Percentiles rank a stretch among this genome's conserved stretches.
Conservation (phyloP, 2,329 filamentous ascomycete species). For the Stemphylium lycopersici region DNA sequence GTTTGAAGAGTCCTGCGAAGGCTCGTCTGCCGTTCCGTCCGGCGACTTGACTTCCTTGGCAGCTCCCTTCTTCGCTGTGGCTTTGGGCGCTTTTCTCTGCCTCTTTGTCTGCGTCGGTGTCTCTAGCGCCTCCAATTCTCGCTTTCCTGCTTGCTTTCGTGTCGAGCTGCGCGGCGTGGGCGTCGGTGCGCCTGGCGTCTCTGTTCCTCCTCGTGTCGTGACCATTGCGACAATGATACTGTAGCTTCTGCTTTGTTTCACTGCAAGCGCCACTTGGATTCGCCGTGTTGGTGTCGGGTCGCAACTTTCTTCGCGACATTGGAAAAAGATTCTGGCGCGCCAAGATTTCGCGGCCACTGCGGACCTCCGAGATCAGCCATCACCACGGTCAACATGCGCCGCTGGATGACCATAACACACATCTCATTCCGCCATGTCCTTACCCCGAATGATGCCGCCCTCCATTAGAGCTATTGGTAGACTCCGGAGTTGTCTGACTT, state of each 20-base stretch:
- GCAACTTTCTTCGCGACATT: constrained; percentile 28
- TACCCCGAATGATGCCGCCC: constrained; percentile 18
- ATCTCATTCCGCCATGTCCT: constrained; percentile 24
- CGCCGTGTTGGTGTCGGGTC: constrained; percentile 14
- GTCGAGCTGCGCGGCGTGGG: constrained; percentile 35
- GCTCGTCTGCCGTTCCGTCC: constrained; percentile 8
- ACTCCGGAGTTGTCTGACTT: constrained; percentile 25
- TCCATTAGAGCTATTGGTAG: constrained; percentile 12
- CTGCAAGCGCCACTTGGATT: constrained; percentile 33
- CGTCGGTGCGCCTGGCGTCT: constrained; percentile 28
- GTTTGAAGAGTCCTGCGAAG: constrained; percentile 17
- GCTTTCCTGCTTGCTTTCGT: constrained; percentile 33
- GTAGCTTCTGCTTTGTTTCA: constrained; percentile 10
- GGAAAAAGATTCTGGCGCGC: constrained; percentile 23
- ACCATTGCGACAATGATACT: constrained; percentile 37
- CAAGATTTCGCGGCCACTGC: constrained; percentile 33
- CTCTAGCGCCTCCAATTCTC: constrained; percentile 37
- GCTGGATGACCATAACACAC: not conserved
- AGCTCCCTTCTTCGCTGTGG: constrained; percentile 18
- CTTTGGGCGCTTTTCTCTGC: constrained; percentile 28
- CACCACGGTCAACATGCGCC: not conserved
- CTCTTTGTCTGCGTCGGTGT: constrained; percentile 39
- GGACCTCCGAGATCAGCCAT: constrained; percentile 24
- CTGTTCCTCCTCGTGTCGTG: constrained; percentile 42
- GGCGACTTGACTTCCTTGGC: not conserved